A percentile compares a stretch with the other conserved stretches of the same genome.
Evolutionary conservation across 768 basidiomycete species (phyloP).

Genomic region (Xerocomus potaroensis): DNA sequence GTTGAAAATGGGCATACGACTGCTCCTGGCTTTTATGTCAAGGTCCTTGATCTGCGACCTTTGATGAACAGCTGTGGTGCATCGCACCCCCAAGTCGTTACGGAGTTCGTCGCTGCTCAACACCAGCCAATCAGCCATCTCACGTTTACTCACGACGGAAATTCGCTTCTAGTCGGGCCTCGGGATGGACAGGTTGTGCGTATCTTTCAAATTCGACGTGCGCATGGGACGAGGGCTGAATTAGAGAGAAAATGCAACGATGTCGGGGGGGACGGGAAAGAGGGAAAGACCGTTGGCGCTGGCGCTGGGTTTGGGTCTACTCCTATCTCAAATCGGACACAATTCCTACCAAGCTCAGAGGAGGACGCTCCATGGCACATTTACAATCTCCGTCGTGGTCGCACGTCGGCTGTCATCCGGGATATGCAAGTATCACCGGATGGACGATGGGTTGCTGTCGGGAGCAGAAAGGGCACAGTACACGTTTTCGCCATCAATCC

Average conservation of each 20-base stretch:
- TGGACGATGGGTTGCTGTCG: constrained; percentile 66
- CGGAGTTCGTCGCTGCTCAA: constrained; percentile 47
- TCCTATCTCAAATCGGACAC: constrained; percentile 1
- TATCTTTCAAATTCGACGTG: constrained; percentile 41
- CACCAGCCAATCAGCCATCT: constrained; percentile 46
- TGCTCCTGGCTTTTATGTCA: constrained; percentile 44
- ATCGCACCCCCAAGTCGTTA: constrained; percentile 31
- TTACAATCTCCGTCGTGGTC: constrained; percentile 69
- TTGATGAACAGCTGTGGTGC: constrained; percentile 24
- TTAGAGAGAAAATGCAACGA: neutral
- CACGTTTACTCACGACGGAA: constrained; percentile 52
- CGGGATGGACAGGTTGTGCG: constrained; percentile 53
- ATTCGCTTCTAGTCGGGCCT: constrained; percentile 42
- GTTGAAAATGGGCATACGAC: constrained; percentile 7
- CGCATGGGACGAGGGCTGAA: constrained; percentile 14
- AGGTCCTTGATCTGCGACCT: constrained; percentile 51
- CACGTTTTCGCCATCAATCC: constrained; percentile 78
- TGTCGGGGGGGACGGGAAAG: neutral
- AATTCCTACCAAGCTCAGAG: constrained; percentile 3
- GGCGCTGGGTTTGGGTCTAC: constrained; percentile 1
- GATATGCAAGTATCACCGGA: constrained; percentile 41
- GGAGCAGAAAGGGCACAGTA: constrained; percentile 57
- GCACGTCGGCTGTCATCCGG: constrained; percentile 63
- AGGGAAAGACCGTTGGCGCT: constrained; percentile 1
- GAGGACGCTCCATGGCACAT: constrained; percentile 44